phyloP scores from a whole-genome alignment of 23 red algal genomes.

The Porphyridium purpureum region DNA sequence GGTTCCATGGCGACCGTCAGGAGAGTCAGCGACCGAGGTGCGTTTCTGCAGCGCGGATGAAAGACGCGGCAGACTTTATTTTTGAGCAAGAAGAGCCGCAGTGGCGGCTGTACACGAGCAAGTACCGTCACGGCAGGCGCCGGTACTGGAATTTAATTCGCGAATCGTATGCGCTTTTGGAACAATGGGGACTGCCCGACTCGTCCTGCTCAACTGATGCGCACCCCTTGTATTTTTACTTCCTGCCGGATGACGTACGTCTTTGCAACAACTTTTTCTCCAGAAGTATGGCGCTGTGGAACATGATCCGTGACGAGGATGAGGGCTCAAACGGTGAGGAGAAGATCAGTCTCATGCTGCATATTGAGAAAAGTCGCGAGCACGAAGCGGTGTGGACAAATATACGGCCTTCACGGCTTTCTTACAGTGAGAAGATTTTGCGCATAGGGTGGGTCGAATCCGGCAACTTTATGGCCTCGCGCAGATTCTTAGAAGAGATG shows the following conservation, averaged over 20 bases:
- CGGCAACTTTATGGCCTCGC: constrained; percentile 38
- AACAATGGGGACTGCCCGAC: no score
- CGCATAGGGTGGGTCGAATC: constrained; percentile 58
- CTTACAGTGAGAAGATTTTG: background rate
- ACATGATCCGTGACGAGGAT: constrained; percentile 9
- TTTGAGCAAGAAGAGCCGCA: background rate
- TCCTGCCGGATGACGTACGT: constrained; percentile 74
- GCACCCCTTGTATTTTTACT: constrained; percentile 42
- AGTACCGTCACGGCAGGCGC: constrained; percentile 38
- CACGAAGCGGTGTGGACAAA: constrained; percentile 49
- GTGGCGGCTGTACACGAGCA: constrained; percentile 41
- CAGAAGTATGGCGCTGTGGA: constrained; percentile 9
- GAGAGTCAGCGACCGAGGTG: no score
- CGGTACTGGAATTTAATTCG: constrained; percentile 61
- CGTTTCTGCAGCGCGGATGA: background rate
- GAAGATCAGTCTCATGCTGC: constrained; percentile 71
- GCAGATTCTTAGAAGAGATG: constrained; percentile 20
- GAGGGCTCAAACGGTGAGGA: no score
- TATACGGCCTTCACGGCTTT: constrained; percentile 16
- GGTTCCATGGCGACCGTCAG: background rate
- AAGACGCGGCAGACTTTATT: constrained; percentile 7
- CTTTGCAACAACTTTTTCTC: constrained; percentile 33
- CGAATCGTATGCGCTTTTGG: no score
- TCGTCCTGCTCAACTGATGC: constrained; percentile 6
- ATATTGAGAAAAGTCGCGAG: constrained; percentile 47